phyloP scores from a whole-genome alignment of 164 flowering plant genomes.

The Cinnamomum chago region DNA sequence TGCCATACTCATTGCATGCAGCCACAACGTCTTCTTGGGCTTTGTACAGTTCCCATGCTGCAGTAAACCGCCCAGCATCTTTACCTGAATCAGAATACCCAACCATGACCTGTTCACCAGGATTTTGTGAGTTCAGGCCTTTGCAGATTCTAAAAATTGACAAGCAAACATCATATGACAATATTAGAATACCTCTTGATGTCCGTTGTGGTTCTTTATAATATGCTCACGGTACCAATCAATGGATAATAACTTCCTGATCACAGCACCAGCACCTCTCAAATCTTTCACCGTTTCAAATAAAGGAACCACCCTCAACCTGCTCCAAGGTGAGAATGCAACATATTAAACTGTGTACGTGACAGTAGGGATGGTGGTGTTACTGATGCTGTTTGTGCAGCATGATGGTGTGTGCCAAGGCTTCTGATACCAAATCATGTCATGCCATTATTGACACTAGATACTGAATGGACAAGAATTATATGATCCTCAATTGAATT shows the following conservation, averaged over 20 bases:
- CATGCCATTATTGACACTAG: not conserved
- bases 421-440: not conserved
- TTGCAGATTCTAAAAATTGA: not conserved
- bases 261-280: slow-evolving; percentile 85
- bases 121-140: slow-evolving; percentile 10
- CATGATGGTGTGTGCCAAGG: not conserved
- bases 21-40: slow-evolving; percentile 96
- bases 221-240: slow-evolving; percentile 90
- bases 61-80: slow-evolving; percentile 95
- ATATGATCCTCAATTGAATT: not conserved
- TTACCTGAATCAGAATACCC: slow-evolving; percentile 96
- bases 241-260: slow-evolving; percentile 79
- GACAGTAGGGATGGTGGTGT: not conserved
- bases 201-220: slow-evolving; percentile 75
- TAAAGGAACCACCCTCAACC: slow-evolving; percentile 87
- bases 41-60: slow-evolving; percentile 97
- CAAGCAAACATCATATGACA: not conserved
- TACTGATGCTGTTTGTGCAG: not conserved
- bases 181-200: slow-evolving; percentile 65
- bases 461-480: not conserved
- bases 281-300: slow-evolving; percentile 94
- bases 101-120: slow-evolving; percentile 79
- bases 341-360: not conserved
- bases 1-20: slow-evolving; percentile 85
- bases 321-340: not conserved